Percentiles rank a stretch among this genome's conserved stretches.
Conservation (phyloP, 208 protist species). For the Leishmania tarentolae region DNA sequence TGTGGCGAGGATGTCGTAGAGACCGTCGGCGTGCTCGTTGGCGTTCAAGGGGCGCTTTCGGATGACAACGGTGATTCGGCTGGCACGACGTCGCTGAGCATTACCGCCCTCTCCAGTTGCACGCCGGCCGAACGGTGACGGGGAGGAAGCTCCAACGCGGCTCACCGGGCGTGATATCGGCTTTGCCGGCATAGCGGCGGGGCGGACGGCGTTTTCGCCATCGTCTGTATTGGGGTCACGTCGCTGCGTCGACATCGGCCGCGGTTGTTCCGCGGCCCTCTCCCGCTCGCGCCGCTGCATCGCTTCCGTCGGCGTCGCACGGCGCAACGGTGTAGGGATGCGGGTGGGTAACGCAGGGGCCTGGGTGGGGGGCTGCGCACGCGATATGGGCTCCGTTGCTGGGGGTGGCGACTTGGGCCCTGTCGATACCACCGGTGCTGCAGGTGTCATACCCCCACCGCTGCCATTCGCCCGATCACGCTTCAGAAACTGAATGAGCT, state of each 20-base stretch:
- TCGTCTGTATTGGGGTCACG: constrained; percentile 56
- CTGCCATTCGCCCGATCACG: constrained; percentile 51
- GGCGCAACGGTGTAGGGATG: constrained; percentile 30
- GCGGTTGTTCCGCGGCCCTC: constrained; percentile 21
- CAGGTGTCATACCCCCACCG: constrained; percentile 2
- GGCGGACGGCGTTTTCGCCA: constrained; percentile 27
- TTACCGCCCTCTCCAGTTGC: constrained; percentile 25
- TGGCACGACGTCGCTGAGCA: constrained; percentile 42
- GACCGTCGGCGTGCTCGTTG: constrained; percentile 72
- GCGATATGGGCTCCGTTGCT: constrained; percentile 22
- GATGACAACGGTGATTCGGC: constrained; percentile 90
- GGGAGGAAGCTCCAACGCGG: constrained; percentile 53
- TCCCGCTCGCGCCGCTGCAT: constrained; percentile 31
- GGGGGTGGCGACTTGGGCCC: constrained; percentile 27
- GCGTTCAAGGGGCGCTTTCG: constrained; percentile 90
- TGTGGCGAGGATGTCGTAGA: constrained; percentile 90
- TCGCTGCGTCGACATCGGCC: constrained; percentile 32
- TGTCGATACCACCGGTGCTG: neutral
- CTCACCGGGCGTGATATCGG: constrained; percentile 70
- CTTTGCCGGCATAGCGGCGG: constrained; percentile 27
- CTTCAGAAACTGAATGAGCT: constrained; percentile 92
- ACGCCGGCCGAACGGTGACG: constrained; percentile 49
- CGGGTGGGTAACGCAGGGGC: constrained; percentile 23
- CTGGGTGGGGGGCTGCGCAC: constrained; percentile 21
- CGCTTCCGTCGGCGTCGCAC: constrained; percentile 19